phyloP scores from a whole-genome alignment of 192 early-diverging fungal species.

The Gigaspora rosea region DNA sequence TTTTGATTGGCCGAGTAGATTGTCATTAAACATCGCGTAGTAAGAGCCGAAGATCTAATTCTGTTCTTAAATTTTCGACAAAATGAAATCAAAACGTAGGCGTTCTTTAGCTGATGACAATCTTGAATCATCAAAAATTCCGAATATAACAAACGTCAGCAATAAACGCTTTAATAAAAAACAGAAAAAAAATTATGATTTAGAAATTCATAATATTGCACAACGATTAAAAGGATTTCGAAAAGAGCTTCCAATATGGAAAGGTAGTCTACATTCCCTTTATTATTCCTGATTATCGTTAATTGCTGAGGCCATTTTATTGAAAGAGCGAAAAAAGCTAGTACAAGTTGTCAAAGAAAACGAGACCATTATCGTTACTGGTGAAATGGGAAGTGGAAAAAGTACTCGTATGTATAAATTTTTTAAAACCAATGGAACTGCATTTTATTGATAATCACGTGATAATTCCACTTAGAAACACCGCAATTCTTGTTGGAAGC shows the following conservation, averaged over 20 bases:
- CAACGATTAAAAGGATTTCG: conserved; percentile 12
- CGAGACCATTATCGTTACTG: conserved; percentile 83
- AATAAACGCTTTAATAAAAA: too few species aligned
- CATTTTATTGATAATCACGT: neutral
- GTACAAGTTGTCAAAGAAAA: conserved; percentile 75
- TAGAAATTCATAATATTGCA: too few species aligned
- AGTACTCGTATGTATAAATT: conserved; percentile 68
- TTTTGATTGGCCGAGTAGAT: too few species aligned
- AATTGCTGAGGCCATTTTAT: neutral
- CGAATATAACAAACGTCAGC: too few species aligned
- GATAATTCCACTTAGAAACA: conserved; percentile 53
- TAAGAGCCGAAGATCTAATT: too few species aligned
- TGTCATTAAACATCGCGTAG: too few species aligned
- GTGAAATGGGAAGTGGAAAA: conserved; percentile 97
- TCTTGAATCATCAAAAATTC: too few species aligned
- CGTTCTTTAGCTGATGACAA: too few species aligned
- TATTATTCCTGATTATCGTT: neutral
- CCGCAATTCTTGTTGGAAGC: conserved; percentile 88
- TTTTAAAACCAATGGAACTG: neutral
- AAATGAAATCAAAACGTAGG: too few species aligned
- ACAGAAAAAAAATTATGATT: too few species aligned
- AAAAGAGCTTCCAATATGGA: conserved; percentile 30
- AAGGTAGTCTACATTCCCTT: conserved; percentile 6
- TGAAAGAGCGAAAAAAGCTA: conserved; percentile 62
- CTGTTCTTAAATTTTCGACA: too few species aligned